phyloP scores from a whole-genome alignment of 202 grass and related monocot species.

The Zoysia matrella region DNA sequence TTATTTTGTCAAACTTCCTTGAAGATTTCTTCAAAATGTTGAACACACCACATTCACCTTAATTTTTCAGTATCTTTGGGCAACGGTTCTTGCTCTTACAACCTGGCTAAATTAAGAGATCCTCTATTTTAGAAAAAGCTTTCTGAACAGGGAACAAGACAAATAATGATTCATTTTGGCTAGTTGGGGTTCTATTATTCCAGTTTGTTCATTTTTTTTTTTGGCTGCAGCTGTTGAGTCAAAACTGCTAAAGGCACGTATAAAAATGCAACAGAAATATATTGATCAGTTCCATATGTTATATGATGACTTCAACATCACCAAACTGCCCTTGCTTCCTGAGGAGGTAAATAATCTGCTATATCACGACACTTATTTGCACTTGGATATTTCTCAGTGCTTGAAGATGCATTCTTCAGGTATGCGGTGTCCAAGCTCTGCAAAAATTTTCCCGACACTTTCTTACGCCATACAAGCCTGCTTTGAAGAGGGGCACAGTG shows the following conservation, averaged over 20 bases:
- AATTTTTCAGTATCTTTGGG: slow-evolving; percentile 17
- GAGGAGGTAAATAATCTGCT: slow-evolving; percentile 64
- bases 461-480: slow-evolving; percentile 64
- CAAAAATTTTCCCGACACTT: slow-evolving; percentile 79
- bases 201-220: slow-evolving; percentile 27
- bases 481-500: slow-evolving; percentile 61
- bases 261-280: slow-evolving; percentile 98
- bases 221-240: slow-evolving; percentile 78
- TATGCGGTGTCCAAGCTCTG: slow-evolving; percentile 89
- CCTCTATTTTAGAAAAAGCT: not conserved
- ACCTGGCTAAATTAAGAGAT: not conserved
- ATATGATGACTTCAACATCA: slow-evolving; percentile 98
- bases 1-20: slow-evolving; percentile 16
- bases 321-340: slow-evolving; percentile 94
- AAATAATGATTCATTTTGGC: slow-evolving; percentile 1
- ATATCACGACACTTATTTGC: not conserved
- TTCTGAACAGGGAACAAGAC: not conserved
- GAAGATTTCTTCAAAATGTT: slow-evolving; percentile 28
- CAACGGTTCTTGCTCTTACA: slow-evolving; percentile 7
- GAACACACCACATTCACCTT: not conserved
- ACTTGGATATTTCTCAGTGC: not conserved
- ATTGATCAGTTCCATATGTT: slow-evolving; percentile 95
- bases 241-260: slow-evolving; percentile 77
- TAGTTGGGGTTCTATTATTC: not conserved
- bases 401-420: slow-evolving; percentile 52